Conservation (phyloP, 805 yeast species). For the Saccharomycopsis fermentans region DNA sequence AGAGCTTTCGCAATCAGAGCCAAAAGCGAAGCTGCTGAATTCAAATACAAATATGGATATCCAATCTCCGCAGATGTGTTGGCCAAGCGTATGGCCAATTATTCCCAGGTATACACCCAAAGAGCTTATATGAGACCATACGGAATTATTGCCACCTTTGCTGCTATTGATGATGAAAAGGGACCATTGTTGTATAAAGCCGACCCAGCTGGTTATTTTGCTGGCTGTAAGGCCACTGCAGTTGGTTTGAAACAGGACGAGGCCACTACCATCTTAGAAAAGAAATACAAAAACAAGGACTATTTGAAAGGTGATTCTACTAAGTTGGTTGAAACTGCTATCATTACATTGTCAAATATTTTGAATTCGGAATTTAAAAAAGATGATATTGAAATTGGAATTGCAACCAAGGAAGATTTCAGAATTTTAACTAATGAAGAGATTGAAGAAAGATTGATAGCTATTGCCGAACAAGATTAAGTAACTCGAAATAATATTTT, state of each 20-base stretch:
- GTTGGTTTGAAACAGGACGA: conserved; percentile 98
- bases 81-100: conserved; percentile 91
- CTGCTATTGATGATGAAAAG: conserved; percentile 76
- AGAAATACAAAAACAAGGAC: conserved; percentile 71
- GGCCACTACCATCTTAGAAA: conserved; percentile 80
- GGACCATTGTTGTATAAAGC: conserved; percentile 89
- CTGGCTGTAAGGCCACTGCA: conserved; percentile 84
- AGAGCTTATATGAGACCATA: conserved; percentile 97
- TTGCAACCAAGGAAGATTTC: conserved; percentile 63
- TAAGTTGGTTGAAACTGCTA: conserved; percentile 80
- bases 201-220: conserved; percentile 95
- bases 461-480: conserved; percentile 94
- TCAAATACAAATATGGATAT: conserved; percentile 87
- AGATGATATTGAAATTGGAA: conserved; percentile 88
- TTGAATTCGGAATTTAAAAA: conserved; percentile 90
- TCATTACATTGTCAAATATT: conserved; percentile 74
- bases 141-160: conserved; percentile 86
- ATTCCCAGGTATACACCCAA: conserved; percentile 93
- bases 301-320: conserved; percentile 76
- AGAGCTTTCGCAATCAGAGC: conserved; percentile 85
- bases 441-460: conserved; percentile 85
- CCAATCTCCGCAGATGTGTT: conserved; percentile 93
- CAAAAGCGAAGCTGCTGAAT: conserved; percentile 91
- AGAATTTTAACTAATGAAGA: conserved; percentile 69
- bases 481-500: too few relatives aligned